Evolutionary conservation across 306 rosid species (phyloP), one percentile per base, ranked within the genome.

Genomic region (Gastrolobium villosum): DNA sequence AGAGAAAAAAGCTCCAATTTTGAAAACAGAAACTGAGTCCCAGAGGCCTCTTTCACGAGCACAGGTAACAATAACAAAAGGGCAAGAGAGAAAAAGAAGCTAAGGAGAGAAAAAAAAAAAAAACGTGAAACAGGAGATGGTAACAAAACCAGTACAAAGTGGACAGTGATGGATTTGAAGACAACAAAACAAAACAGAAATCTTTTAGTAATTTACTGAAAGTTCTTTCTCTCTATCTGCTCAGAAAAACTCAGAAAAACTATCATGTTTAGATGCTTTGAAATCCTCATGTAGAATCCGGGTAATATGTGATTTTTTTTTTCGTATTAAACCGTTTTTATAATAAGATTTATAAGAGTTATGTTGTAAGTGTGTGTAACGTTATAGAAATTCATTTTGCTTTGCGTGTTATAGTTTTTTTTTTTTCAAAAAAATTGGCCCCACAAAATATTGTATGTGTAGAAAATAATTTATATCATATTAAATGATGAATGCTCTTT

Each of bases 121-220:
- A 50, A 79, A 72, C 48, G 76, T 44, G 67, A 43, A 69, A 85
- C 32, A 56, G 65, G 6, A 39, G 41, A 56, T 13, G 71, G 80
- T 60, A 65, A 83, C 85, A 48, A 62, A 84, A 88, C 90, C 85
- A 77, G 88, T 56, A 83, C 69, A 79, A 84, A 32, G 71, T 73
- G 76, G 83, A 81, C 84, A 87, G 83, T 81, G 89, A 87, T 79
- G 87, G 80, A 82, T 88, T 52, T 88, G 82, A 87, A 81, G 84
- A 77, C 76, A 88, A 85, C 85, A 79, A 75, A 91, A 79, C 84
- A 83, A 68, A 89, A 81, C 84, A 84, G 76, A 81, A 77, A 44
- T 67, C 65, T 56, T 74, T 86, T 32, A 79, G 86, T 84, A 77
- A 74, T 87, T 81, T 84, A 80, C 70, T 78, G 68, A 66, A 82